Evolutionary conservation across 2,329 filamentous ascomycete genomes (phyloP), one percentile per base, ranked within the genome.

Genomic region (Ceratocystis eucalypticola): DNA sequence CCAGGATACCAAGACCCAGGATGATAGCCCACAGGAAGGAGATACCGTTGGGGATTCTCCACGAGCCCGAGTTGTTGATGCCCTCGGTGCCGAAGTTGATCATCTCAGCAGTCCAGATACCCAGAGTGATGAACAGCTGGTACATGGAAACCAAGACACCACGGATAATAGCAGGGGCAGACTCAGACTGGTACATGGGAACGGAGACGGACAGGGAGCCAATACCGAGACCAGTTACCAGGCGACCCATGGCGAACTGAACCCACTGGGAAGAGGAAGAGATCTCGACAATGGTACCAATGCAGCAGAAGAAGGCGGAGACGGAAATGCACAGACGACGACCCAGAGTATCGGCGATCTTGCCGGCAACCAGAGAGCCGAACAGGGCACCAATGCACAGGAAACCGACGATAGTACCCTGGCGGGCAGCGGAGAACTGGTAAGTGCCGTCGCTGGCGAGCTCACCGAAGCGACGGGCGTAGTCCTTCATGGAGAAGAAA

Each of bases 171-270:
- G 84, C 80, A 0, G 86, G 86, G 2, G 83, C 82, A 66, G 80
- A 84, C 74, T 89, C 86, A 17, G 80, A 82, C 72, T 88, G 84
- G 70, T 88, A 88, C 82, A 89, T 85, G 61, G 84, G 84, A 0
- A 86, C 84, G 30, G 84, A 76, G 53, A 87, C 85, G 5, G 82
- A 86, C 0, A 88, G 77, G 22, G 82, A 79, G 33, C 86, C 86
- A 61, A 89, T 83, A 22, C 85, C 85, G 1, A 87, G 72, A 70
- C 86, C 86, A 28, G 84, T 86, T n/a, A 87, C 79, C 70, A 85
- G 80, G 57, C 86, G 79, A 61, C 86, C 86, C 20, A 86, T 74
- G 33, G 84, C 84, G 67, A 88, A 80, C 70, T 88, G 86, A 67
- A 81, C 82, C 86, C 86, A 88, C 55, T 74, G 74, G 2, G 70